Base-by-base conservation (phyloP, 2,329 filamentous ascomycete species). In the Alternaria incomplexa region DNA sequence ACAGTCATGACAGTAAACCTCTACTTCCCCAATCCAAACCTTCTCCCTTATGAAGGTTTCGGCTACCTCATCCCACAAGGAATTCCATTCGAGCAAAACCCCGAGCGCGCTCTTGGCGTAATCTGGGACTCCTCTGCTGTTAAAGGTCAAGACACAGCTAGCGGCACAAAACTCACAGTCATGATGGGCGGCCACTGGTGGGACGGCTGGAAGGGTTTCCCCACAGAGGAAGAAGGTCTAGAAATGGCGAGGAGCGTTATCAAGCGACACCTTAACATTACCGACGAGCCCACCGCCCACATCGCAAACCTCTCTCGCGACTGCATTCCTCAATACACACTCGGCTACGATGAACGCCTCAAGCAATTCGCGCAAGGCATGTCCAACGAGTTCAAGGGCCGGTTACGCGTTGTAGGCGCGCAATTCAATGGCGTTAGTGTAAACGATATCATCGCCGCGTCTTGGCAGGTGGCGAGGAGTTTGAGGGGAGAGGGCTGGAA, bases 181-280 rank as follows among this genome's bases (percentile, higher is more conserved):
- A 97, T 99, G 89, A 84, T 99, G 60, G 96, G 96, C 62, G 96
- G 96, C 1, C 93, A 97, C 81, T 93, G 92, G 87, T 98, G 93
- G 93, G 86, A 93, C 77, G 86, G 83, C 61, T 89, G 86, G 83
- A 74, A 79, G 2, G 81, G 83, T 43, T 88, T 87, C 61, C 93
- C 93, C 0, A 82, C 86, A 54, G 85, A 89, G 64, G 83, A 89
- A 13, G 86, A 91, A 68, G 93, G 89, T 15, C 82, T 91, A 25
- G 76, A 80, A 6, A 91, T 95, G 86, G 93, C 94, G 32, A 87
- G 87, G 64, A 80, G 83, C 2, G 83, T 96, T 7, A 83, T 97
- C 2, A 81, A 86, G 65, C 86, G 93, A 20, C 94, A 98, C 73
- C 83, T 98, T 6, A 85, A 85, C 61, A 92, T 97, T 75, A 85